A percentile compares a stretch with the other conserved stretches of the same genome.
These are phyloP conservation scores for Ambrosia hybrid DNA, from an alignment of 140 eudicot genomes.

Conservation along the genomic window DNA sequence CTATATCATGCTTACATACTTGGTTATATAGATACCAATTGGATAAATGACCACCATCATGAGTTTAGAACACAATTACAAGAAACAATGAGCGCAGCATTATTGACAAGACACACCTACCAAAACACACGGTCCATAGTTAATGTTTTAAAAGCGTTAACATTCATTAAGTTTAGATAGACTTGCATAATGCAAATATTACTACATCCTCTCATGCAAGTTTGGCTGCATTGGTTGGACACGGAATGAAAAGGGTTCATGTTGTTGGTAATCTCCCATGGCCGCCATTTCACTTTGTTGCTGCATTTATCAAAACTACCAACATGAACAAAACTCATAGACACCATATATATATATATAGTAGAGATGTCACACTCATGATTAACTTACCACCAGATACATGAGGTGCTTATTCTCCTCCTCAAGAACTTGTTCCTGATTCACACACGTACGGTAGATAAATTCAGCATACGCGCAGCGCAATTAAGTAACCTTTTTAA, in stretches of 20 bases:
- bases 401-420: constrained; percentile 72
- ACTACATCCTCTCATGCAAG: constrained; percentile 65
- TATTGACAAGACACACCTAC: background rate
- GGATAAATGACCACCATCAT: background rate
- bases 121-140: background rate
- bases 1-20: background rate
- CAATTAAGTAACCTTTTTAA: background rate
- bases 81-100: background rate
- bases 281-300: constrained; percentile 68
- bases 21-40: background rate
- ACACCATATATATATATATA: background rate
- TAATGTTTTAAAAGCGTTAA: background rate
- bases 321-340: background rate
- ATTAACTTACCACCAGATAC: constrained; percentile 54
- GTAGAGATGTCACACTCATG: background rate
- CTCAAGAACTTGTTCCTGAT: constrained; percentile 71
- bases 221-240: constrained; percentile 96
- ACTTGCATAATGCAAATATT: constrained; percentile 2
- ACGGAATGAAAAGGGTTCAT: constrained; percentile 73
- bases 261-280: constrained; percentile 53
- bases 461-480: constrained; percentile 1
- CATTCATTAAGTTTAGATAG: constrained; percentile 4
- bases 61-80: background rate
- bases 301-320: constrained; percentile 28
- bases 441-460: background rate